Conservation (phyloP, 2,329 filamentous ascomycete species). For the Trichoderma oligosporum region DNA sequence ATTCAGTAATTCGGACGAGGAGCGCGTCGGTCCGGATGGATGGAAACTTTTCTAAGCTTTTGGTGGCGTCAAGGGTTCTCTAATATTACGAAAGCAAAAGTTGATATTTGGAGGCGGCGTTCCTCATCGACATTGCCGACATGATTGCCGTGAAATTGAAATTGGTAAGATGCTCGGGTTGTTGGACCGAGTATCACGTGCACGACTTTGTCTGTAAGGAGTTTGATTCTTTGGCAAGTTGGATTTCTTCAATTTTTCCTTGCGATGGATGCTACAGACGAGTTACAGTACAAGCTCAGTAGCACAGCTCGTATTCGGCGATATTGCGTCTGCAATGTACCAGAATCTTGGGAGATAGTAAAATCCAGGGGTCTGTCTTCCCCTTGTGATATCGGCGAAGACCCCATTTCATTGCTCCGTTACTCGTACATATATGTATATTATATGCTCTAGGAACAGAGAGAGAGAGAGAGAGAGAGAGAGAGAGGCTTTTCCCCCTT, state of each 20-base stretch:
- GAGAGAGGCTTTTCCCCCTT: background rate
- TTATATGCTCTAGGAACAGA: too few relatives aligned
- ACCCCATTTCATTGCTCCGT: background rate
- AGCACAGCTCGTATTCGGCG: background rate
- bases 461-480: too few relatives aligned
- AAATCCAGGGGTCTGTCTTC: background rate
- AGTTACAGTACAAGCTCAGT: too few relatives aligned
- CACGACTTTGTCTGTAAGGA: background rate
- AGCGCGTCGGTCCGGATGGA: slow-evolving; percentile 12
- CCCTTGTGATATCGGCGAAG: background rate
- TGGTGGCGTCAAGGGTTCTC: slow-evolving; percentile 5
- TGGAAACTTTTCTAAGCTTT: slow-evolving; percentile 4
- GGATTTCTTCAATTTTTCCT: too few relatives aligned
- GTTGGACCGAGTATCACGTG: slow-evolving; percentile 1
- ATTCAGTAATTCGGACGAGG: slow-evolving; percentile 8
- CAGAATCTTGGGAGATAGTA: too few relatives aligned
- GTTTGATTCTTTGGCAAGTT: background rate
- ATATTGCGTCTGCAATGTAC: too few relatives aligned
- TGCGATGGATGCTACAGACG: too few relatives aligned
- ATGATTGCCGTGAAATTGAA: background rate
- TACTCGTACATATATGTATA: background rate
- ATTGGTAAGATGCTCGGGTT: background rate
- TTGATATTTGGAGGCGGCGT: slow-evolving; percentile 6
- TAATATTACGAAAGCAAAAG: background rate
- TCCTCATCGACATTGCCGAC: background rate